phyloP scores from a whole-genome alignment of 2,329 filamentous ascomycete species.

The Colletotrichum sp. region DNA sequence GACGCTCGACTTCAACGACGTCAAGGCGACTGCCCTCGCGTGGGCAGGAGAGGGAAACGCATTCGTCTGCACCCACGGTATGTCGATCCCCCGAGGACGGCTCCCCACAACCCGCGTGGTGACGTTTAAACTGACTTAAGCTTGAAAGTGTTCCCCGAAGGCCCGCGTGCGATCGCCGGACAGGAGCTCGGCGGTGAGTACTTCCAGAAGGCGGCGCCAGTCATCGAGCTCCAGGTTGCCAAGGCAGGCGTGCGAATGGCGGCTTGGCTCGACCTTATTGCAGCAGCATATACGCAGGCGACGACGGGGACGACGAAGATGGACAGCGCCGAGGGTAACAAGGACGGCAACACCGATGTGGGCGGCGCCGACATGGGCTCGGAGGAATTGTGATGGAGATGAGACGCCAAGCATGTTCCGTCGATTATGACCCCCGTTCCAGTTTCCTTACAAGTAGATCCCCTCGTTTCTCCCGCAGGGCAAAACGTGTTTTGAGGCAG shows the following conservation, averaged over 20 bases:
- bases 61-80: slow-evolving; percentile 66
- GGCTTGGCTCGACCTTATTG: slow-evolving; percentile 70
- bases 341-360: not conserved
- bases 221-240: slow-evolving; percentile 70
- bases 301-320: not conserved
- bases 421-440: not conserved
- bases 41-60: slow-evolving; percentile 71
- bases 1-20: slow-evolving; percentile 59
- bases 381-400: slow-evolving; percentile 14
- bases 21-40: slow-evolving; percentile 58
- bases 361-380: not conserved
- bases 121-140: not conserved
- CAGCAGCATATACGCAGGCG: slow-evolving; percentile 33
- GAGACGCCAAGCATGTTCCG: slow-evolving; percentile 13
- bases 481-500: slow-evolving; percentile 15
- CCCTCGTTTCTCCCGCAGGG: slow-evolving; percentile 3
- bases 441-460: slow-evolving; percentile 5
- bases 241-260: slow-evolving; percentile 73
- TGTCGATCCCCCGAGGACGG: slow-evolving; percentile 26
- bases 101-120: not conserved
- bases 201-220: slow-evolving; percentile 66
- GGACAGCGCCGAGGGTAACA: not conserved
- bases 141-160: slow-evolving; percentile 63
- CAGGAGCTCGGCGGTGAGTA: slow-evolving; percentile 69
- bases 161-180: slow-evolving; percentile 59